A percentile compares a stretch with the other conserved stretches of the same genome.
Evolutionary conservation across 2,329 filamentous ascomycete genomes (phyloP).

Genomic region (Chrysoporthe cubensis): DNA sequence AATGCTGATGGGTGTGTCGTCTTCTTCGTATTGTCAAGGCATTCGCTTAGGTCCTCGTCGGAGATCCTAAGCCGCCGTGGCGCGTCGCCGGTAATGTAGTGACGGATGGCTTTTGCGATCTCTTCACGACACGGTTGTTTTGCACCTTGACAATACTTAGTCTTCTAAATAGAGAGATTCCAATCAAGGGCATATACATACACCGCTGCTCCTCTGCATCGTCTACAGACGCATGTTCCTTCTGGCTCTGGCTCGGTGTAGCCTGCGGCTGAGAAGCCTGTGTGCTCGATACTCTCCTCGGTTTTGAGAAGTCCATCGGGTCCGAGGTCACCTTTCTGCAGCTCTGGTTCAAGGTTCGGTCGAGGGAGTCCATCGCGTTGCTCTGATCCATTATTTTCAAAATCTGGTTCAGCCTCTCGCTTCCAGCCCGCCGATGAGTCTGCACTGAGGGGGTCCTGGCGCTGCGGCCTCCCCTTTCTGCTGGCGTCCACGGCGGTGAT

Average conservation of each 20-base stretch:
- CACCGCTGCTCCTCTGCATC: constrained; percentile 9
- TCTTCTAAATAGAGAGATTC: constrained; percentile 28
- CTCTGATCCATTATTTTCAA: constrained; percentile 39
- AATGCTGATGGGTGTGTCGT: constrained; percentile 52
- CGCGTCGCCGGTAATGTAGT: constrained; percentile 43
- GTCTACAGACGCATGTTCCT: constrained; percentile 20
- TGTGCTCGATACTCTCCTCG: constrained; percentile 36
- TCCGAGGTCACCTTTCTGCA: constrained; percentile 17
- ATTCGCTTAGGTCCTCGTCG: constrained; percentile 42
- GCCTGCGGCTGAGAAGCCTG: constrained; percentile 24
- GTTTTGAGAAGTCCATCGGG: constrained; percentile 44
- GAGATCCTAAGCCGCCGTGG: constrained; percentile 44
- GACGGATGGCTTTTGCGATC: constrained; percentile 40
- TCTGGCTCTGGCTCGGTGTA: constrained; percentile 28
- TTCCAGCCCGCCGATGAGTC: constrained; percentile 38
- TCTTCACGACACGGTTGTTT: constrained; percentile 46
- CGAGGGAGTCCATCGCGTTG: constrained; percentile 3
- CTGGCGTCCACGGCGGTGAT: constrained; percentile 44
- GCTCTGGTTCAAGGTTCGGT: not conserved
- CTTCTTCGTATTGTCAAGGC: constrained; percentile 44
- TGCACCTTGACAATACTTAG: constrained; percentile 33
- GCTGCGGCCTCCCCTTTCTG: constrained; percentile 25
- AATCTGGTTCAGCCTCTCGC: constrained; percentile 40
- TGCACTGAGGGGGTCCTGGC: constrained; percentile 30
- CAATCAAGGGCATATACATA: not conserved